Evolutionary conservation across 192 early-diverging fungal species (phyloP).

Genomic region (Ambispora gerdemannii): DNA sequence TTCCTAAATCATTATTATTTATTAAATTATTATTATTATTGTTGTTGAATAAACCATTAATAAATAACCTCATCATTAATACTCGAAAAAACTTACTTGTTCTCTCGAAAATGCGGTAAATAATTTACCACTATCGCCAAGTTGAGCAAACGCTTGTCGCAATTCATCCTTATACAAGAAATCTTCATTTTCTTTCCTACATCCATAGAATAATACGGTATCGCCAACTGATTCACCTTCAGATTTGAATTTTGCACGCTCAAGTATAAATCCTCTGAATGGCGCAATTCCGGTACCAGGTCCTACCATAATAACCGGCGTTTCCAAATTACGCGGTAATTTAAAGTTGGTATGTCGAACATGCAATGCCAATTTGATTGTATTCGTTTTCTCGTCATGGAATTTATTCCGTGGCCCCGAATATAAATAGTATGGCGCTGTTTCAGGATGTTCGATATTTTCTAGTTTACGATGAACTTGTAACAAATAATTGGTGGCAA

Average conservation of each 20-base stretch:
- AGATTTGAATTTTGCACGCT: constrained; percentile 67
- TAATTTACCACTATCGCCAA: constrained; percentile 58
- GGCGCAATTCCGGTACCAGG: constrained; percentile 99
- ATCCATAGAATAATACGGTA: constrained; percentile 92
- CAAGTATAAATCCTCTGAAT: constrained; percentile 93
- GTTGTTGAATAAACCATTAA: too few species aligned
- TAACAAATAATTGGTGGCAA: constrained; percentile 86
- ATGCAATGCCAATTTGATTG: constrained; percentile 73
- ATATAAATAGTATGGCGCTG: constrained; percentile 37
- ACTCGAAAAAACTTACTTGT: constrained; percentile 47
- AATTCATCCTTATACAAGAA: constrained; percentile 89
- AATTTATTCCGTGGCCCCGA: constrained; percentile 46
- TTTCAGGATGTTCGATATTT: constrained; percentile 32
- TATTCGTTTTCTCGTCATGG: constrained; percentile 27
- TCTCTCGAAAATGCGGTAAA: constrained; percentile 92
- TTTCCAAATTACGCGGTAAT: constrained; percentile 72
- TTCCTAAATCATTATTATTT: constrained; percentile 28
- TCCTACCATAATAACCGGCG: constrained; percentile 95
- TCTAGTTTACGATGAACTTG: constrained; percentile 56
- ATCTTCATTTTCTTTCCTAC: constrained; percentile 80
- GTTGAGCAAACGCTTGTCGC: constrained; percentile 59
- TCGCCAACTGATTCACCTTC: constrained; percentile 71
- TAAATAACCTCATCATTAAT: too few species aligned
- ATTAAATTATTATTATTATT: too few species aligned
- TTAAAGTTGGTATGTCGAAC: constrained; percentile 89